Base-by-base conservation (phyloP, 768 basidiomycete species). In the Megacollybia marginata region DNA sequence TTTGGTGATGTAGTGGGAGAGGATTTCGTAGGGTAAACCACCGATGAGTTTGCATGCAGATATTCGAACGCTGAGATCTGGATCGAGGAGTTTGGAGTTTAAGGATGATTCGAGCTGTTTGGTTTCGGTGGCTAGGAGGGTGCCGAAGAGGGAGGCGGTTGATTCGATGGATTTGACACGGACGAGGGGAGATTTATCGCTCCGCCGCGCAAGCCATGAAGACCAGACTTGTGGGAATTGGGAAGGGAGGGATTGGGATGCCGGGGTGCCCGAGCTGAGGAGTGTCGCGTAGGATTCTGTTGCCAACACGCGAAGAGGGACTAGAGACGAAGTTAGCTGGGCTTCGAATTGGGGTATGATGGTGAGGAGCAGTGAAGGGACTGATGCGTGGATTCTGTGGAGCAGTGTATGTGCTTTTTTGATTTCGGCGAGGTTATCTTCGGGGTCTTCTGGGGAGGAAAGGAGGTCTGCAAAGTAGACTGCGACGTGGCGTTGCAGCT, bases 381-480 rank as follows among this genome's bases (percentile, higher is more conserved):
- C 92, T 23, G 85, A 78, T 19, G 78, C 79, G 62, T 88, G 82
- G 5, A 98, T 74, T 15, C 80, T 82, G 59, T 88, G 85, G 67
- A 98, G 84, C 55, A 96, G 86, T 33, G 82, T 78, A 65, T 97
- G 95, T 3, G 91, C 85, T 4, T 73, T 74, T 53, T 80, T 76
- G 46, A 92, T 82, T 51, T 90, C 82, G 33, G 77, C 74, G 51
- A 76, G 74, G 50, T 85, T 79, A 45, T 86, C 85, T 11, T 85
- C 79, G 35, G 69, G 68, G 19, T 69, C 68, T 34, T 80, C 71
- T 52, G 73, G 72, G 12, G 72, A 71, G 43, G 83, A 76, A 58
- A 94, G 88, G 52, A 90, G 83, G 57, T 96, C 94, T 19, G 90
- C 87, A 62, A 99, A 96, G 68, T 97, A 93, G 57, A 88, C 83